A percentile compares a stretch with the other conserved stretches of the same genome.
Conservation (phyloP, 768 basidiomycete genomes). For the Mycena belliarum region DNA sequence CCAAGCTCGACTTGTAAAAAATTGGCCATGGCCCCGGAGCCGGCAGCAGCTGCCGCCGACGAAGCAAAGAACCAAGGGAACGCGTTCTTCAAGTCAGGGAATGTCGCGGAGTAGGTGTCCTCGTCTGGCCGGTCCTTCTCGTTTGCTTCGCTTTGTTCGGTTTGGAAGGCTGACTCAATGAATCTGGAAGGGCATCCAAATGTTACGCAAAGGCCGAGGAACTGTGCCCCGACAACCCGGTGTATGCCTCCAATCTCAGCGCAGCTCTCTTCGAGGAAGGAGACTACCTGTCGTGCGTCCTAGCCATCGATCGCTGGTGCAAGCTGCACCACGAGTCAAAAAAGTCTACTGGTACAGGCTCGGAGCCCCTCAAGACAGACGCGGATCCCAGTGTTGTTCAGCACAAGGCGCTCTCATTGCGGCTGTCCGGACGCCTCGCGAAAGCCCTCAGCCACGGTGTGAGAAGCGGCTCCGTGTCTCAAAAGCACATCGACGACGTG, state of each 20-base stretch:
- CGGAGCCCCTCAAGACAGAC: not conserved
- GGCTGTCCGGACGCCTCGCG: not conserved
- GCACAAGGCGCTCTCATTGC: not conserved
- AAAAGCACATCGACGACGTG: not conserved
- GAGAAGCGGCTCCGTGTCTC: not conserved
- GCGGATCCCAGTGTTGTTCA: not conserved
- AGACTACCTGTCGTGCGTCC: constrained; percentile 4
- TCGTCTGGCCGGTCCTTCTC: too few relatives aligned
- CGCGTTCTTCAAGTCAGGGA: constrained; percentile 2
- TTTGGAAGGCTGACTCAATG: not conserved
- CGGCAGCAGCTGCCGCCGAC: not conserved
- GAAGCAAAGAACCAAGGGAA: constrained; percentile 5
- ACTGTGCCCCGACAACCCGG: not conserved
- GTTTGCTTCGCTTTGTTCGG: not conserved
- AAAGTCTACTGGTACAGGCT: not conserved
- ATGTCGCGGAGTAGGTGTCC: not conserved
- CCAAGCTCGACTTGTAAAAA: not conserved
- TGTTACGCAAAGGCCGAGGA: constrained; percentile 6
- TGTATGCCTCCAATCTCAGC: constrained; percentile 1
- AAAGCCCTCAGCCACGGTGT: constrained; percentile 8
- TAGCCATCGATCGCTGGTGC: constrained; percentile 7
- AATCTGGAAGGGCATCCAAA: constrained; percentile 3
- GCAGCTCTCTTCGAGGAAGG: constrained; percentile 12
- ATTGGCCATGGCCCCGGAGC: not conserved
- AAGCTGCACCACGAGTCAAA: not conserved